phyloP scores from a whole-genome alignment of 1,284 basidiomycete genomes.

The Ganoderma lingzhi region DNA sequence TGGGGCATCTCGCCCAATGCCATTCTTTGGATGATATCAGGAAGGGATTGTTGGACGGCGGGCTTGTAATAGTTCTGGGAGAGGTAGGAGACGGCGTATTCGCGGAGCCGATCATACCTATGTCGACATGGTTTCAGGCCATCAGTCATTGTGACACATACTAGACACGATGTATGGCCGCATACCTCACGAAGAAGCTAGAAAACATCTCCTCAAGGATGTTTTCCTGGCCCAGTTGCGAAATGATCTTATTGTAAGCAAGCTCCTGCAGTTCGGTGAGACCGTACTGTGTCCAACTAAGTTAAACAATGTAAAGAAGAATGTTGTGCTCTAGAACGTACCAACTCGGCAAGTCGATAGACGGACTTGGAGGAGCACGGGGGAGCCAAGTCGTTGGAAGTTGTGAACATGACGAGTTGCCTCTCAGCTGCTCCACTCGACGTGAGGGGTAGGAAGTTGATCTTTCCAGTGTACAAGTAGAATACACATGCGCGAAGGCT shows the following conservation, averaged over 20 bases:
- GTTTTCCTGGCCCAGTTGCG: conserved; percentile 25
- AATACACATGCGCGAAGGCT: conserved; percentile 36
- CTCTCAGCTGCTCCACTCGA: conserved; percentile 25
- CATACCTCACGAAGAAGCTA: conserved; percentile 26
- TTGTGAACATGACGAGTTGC: conserved; percentile 17
- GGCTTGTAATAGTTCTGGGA: conserved; percentile 19
- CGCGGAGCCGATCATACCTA: conserved; percentile 29
- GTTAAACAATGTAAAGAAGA: conserved; percentile 20
- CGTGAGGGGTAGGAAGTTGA: conserved; percentile 34
- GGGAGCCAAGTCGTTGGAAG: conserved; percentile 20
- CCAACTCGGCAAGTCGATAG: conserved; percentile 22
- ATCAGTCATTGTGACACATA: not conserved
- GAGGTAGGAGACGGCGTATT: conserved; percentile 31
- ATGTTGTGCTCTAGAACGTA: not conserved
- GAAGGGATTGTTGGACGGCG: conserved; percentile 20
- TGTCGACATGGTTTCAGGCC: not conserved
- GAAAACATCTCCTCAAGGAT: conserved; percentile 36
- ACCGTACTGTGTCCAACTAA: conserved; percentile 26
- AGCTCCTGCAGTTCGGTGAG: conserved; percentile 28
- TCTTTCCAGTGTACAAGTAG: conserved; percentile 36
- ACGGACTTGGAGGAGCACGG: conserved; percentile 39
- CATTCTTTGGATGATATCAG: conserved; percentile 19
- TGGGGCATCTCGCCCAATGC: conserved; percentile 30
- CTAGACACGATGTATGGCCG: not conserved
- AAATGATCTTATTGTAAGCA: conserved; percentile 27